Percentiles rank a stretch among this genome's conserved stretches.
Evolutionary conservation across 2,329 filamentous ascomycete species (phyloP).

Genomic region (Fusarium protoensiforme): DNA sequence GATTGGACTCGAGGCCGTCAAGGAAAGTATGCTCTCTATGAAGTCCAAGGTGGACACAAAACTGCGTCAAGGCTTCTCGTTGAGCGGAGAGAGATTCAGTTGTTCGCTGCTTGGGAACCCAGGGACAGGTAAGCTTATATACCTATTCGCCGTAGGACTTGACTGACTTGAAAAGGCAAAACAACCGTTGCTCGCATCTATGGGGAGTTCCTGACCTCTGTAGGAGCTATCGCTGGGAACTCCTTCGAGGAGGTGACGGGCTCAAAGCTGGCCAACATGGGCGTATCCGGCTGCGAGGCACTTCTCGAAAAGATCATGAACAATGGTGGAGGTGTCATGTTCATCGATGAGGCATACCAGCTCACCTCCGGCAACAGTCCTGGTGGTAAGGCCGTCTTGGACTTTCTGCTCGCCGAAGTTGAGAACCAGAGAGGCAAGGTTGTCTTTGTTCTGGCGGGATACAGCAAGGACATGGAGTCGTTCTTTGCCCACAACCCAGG

Average conservation of each 20-base stretch:
- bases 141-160: background rate
- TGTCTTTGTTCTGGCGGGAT: slow-evolving; percentile 79
- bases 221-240: slow-evolving; percentile 71
- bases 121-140: slow-evolving; percentile 68
- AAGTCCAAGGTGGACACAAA: slow-evolving; percentile 72
- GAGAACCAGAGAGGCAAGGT: slow-evolving; percentile 78
- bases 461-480: slow-evolving; percentile 78
- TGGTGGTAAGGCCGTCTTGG: slow-evolving; percentile 72
- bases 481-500: slow-evolving; percentile 82
- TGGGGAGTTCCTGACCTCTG: slow-evolving; percentile 69
- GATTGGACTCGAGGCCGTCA: slow-evolving; percentile 78
- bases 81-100: slow-evolving; percentile 70
- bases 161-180: slow-evolving; percentile 57
- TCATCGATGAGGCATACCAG: slow-evolving; percentile 86
- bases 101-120: slow-evolving; percentile 77
- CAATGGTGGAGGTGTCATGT: slow-evolving; percentile 73
- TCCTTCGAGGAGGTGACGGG: slow-evolving; percentile 76
- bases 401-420: slow-evolving; percentile 77
- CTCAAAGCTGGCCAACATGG: slow-evolving; percentile 71
- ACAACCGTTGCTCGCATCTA: slow-evolving; percentile 81
- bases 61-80: slow-evolving; percentile 65
- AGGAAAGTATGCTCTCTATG: slow-evolving; percentile 69
- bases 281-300: slow-evolving; percentile 67
- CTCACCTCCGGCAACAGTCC: slow-evolving; percentile 68
- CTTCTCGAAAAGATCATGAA: slow-evolving; percentile 61